These are phyloP conservation scores for Entomortierella beljakovae DNA, from an alignment of 192 early-diverging fungal genomes.

Conservation along the genomic window DNA sequence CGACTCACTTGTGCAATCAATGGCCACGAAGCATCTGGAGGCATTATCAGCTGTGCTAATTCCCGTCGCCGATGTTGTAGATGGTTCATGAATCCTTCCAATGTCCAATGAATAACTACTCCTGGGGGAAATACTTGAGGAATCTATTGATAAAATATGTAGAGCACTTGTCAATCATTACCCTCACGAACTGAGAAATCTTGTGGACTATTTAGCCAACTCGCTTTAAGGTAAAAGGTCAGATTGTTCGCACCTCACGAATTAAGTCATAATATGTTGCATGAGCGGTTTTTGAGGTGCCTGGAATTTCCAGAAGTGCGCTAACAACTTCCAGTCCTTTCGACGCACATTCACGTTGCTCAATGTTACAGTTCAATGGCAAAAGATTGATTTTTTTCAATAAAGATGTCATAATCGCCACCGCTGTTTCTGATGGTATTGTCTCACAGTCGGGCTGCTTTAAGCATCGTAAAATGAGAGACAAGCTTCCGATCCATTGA, in stretches of 20 bases:
- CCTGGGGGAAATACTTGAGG: constrained; percentile 64
- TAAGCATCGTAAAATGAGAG: constrained; percentile 56
- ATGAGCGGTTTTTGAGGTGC: constrained; percentile 57
- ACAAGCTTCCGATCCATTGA: constrained; percentile 61
- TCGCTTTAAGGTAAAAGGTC: too few species aligned
- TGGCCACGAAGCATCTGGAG: constrained; percentile 82
- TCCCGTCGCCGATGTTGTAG: constrained; percentile 62
- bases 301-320: constrained; percentile 57
- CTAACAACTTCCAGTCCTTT: constrained; percentile 64
- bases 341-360: constrained; percentile 59
- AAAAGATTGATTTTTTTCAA: constrained; percentile 62
- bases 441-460: constrained; percentile 57
- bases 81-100: constrained; percentile 68
- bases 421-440: constrained; percentile 56
- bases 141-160: constrained; percentile 42
- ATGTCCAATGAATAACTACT: constrained; percentile 67
- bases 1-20: constrained; percentile 78
- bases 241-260: constrained; percentile 58
- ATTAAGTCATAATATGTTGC: constrained; percentile 68
- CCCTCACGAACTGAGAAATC: too few species aligned
- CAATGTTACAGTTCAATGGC: constrained; percentile 53
- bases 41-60: constrained; percentile 66
- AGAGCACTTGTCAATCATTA: neutral
- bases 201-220: too few species aligned
- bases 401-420: constrained; percentile 62